Conservation (phyloP, 345 rosid genomes). For the Limnanthes douglasii region DNA sequence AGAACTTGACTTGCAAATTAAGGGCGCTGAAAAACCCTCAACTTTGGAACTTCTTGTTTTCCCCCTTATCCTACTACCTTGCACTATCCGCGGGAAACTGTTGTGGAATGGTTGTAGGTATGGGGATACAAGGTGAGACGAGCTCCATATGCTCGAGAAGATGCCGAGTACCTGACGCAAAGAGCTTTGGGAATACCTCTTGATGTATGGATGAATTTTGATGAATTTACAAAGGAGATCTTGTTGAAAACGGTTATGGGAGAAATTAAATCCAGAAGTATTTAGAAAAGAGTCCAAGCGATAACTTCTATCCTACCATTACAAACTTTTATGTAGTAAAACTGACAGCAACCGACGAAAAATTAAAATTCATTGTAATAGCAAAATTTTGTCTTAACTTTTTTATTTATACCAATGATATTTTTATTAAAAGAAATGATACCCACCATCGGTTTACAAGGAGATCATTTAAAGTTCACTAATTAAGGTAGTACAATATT, state of each 20-base stretch:
- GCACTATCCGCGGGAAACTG: constrained; percentile 58
- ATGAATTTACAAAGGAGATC: constrained; percentile 61
- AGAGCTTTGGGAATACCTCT: constrained; percentile 40
- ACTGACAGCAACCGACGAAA: too few relatives aligned
- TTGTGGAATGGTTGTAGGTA: constrained; percentile 54
- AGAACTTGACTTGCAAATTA: constrained; percentile 82
- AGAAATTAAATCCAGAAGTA: constrained; percentile 63
- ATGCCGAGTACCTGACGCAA: constrained; percentile 62
- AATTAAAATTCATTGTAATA: too few relatives aligned
- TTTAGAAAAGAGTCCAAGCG: too few relatives aligned
- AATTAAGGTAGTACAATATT: too few relatives aligned
- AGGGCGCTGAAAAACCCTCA: constrained; percentile 71
- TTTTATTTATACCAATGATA: too few relatives aligned
- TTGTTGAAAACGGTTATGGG: constrained; percentile 69
- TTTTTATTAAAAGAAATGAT: too few relatives aligned
- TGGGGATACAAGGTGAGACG: constrained; percentile 76
- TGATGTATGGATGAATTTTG: constrained; percentile 67
- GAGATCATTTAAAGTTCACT: too few relatives aligned
- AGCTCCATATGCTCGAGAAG: constrained; percentile 83
- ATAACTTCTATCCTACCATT: too few relatives aligned
- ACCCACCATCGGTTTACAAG: too few relatives aligned
- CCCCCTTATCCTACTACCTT: constrained; percentile 60
- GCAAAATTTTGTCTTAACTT: too few relatives aligned
- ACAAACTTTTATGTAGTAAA: too few relatives aligned
- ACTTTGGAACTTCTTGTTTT: constrained; percentile 69